A percentile compares a stretch with the other conserved stretches of the same genome.
Evolutionary conservation across 495 filamentous ascomycete species (phyloP).

Genomic region (Aspergillus nidulans): DNA sequence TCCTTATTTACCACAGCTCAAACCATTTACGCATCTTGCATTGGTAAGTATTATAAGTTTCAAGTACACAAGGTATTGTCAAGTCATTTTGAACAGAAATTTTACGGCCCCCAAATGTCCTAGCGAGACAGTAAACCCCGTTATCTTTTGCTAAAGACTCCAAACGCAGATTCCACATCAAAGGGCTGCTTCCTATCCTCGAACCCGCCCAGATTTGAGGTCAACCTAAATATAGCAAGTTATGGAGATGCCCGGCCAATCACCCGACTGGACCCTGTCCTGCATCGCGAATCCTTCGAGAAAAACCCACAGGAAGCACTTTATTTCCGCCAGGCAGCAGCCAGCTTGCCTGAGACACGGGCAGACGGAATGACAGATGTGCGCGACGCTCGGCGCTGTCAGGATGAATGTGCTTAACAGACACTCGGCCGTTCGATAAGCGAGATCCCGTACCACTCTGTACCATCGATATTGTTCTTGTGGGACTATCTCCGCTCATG

Average conservation of each 20-base stretch:
- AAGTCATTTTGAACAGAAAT: neutral
- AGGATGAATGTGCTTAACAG: neutral
- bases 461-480: neutral
- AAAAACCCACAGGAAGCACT: constrained; percentile 6
- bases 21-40: neutral
- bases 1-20: neutral
- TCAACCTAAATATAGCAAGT: constrained; percentile 20
- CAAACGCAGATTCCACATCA: neutral
- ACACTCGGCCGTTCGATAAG: neutral
- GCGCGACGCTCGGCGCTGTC: neutral
- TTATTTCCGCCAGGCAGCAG: neutral
- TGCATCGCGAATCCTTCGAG: constrained; percentile 28
- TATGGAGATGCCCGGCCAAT: constrained; percentile 5
- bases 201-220: constrained; percentile 5
- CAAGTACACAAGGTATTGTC: neutral
- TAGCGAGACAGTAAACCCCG: neutral
- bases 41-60: neutral
- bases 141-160: neutral
- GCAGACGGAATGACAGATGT: neutral
- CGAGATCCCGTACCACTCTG: neutral
- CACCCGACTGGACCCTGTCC: neutral
- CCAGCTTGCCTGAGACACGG: neutral
- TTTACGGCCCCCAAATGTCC: neutral
- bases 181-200: neutral
- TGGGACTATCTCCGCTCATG: neutral